A percentile compares a stretch with the other conserved stretches of the same genome.
These are phyloP conservation scores for Geranium incanum DNA, from an alignment of 441 rosid species.

Conservation along the genomic window DNA sequence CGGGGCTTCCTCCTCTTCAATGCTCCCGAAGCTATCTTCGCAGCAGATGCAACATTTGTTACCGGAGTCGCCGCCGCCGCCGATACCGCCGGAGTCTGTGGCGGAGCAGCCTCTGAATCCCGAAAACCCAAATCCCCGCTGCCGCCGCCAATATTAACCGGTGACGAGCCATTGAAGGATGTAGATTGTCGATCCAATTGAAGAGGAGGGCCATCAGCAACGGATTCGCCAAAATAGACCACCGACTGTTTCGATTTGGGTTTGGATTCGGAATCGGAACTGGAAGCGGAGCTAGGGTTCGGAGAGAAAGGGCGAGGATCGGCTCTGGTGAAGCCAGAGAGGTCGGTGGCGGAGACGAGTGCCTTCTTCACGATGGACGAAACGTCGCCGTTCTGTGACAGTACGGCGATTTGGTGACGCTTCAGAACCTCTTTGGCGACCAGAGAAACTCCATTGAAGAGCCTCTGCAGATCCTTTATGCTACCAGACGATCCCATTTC, in stretches of 20 bases:
- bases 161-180: neutral
- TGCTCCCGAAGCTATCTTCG: slow-evolving; percentile 19
- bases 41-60: neutral
- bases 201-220: neutral
- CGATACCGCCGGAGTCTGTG: neutral
- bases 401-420: slow-evolving; percentile 37
- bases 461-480: slow-evolving; percentile 25
- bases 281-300: slow-evolving; percentile 19
- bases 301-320: slow-evolving; percentile 45
- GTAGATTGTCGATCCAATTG: neutral
- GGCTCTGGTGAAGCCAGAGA: slow-evolving; percentile 68
- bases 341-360: slow-evolving; percentile 60
- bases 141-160: neutral
- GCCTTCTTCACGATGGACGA: slow-evolving; percentile 54
- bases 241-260: slow-evolving; percentile 47
- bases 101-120: neutral
- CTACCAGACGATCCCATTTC: slow-evolving; percentile 6
- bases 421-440: slow-evolving; percentile 63
- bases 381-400: slow-evolving; percentile 47
- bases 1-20: slow-evolving; percentile 65
- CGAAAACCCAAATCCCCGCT: neutral
- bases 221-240: slow-evolving; percentile 39
- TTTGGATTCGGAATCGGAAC: neutral
- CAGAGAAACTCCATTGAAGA: slow-evolving; percentile 54
- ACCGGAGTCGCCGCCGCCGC: neutral